Evolutionary conservation across 352 stramenopile genomes (phyloP), one percentile per base, ranked within the genome.

Genomic region (Phytophthora litchii): DNA sequence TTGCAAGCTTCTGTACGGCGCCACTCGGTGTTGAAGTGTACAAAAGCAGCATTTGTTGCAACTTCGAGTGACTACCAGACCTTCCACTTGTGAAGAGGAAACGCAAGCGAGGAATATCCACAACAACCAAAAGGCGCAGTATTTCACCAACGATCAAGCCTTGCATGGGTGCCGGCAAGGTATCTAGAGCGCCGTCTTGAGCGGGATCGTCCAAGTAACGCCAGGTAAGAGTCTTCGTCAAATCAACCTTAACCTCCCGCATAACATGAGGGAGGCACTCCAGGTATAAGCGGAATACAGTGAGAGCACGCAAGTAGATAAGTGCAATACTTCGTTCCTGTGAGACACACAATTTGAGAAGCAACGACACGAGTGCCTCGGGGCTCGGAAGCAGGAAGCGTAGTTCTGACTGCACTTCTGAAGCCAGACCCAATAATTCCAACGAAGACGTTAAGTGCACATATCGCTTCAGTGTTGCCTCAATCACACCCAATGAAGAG

Each of bases 231-330:
- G 89, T 71, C 69, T 95, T 95, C 10, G 87, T 86, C 19, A 94
- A 85, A 62, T 95, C 87, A 32, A 90, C 72, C 60, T 95, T 95
- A 9, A 89, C 74, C 27, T 95, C 87, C 25, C 72, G 72, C 83
- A 92, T 95, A 1, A 74, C 56, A 11, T 88, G 71, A 0, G 85
- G 83, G 8, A 95, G 60, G 37, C 82, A 92, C 51, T 86, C 71
- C 16, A 92, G 47, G 47, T 95, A 95, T 11, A 90, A 56, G 4
- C 81, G 78, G 42, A 92, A 91, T 0, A 95, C 81, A 1, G 72
- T 80, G 16, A 95, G 73, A 1, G 80, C 78, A 21, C 86, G 80
- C 12, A 89, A 65, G 74, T 94, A 94, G 4, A 92, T 67, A n/a
- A 93, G 69, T 4, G 67, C 76, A 12, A 61, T 49, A 2, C 49